phyloP scores from a whole-genome alignment of 345 rosid genomes.

The Angophora floribunda region DNA sequence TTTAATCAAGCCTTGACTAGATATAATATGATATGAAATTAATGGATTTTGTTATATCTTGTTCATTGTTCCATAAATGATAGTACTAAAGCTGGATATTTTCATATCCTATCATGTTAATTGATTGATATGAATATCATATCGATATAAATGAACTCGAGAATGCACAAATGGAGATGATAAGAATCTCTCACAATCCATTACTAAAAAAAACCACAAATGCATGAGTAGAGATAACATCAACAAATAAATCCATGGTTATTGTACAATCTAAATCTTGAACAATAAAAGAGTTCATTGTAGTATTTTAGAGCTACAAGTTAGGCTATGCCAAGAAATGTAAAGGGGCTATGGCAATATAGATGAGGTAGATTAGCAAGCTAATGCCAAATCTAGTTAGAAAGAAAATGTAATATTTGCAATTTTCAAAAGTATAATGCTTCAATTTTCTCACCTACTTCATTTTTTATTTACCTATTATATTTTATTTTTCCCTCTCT shows the following conservation, averaged over 20 bases:
- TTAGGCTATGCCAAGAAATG: background rate
- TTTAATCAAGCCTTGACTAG: background rate
- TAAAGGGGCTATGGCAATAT: background rate
- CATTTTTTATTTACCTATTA: background rate
- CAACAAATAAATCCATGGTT: background rate
- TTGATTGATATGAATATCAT: too few relatives aligned
- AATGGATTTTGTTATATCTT: background rate
- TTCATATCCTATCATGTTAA: background rate
- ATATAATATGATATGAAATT: too few relatives aligned
- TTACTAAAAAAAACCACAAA: background rate
- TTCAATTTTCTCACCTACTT: background rate
- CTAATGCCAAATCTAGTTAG: background rate
- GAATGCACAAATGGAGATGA: background rate
- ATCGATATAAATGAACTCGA: background rate
- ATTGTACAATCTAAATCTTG: background rate
- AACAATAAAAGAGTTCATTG: too few relatives aligned
- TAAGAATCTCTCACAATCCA: background rate
- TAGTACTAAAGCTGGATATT: background rate
- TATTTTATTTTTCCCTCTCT: background rate
- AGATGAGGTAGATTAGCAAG: background rate
- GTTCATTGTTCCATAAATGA: too few relatives aligned
- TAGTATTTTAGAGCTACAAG: fast-evolving
- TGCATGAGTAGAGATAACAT: background rate
- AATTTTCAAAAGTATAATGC: background rate
- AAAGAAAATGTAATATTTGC: background rate